A percentile compares a stretch with the other conserved stretches of the same genome.
phyloP scores from a whole-genome alignment of 2,329 filamentous ascomycete species.

The Zymoseptoria passerinii region DNA sequence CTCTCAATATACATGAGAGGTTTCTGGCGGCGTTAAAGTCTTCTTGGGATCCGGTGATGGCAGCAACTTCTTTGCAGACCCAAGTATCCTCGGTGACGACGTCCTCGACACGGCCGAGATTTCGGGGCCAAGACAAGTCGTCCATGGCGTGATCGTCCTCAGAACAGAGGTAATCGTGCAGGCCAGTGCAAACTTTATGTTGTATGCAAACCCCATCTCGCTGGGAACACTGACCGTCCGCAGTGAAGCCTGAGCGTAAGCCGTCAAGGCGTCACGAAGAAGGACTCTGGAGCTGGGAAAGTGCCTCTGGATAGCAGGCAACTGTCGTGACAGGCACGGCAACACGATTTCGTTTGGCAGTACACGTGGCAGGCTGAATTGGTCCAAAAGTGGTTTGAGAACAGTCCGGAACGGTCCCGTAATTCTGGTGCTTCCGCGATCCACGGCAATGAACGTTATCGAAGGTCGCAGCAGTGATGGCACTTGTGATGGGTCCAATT shows the following conservation, averaged over 20 bases:
- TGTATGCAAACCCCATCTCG: neutral
- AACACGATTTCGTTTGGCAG: neutral
- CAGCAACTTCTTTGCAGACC: conserved; percentile 5
- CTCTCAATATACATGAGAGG: conserved; percentile 3
- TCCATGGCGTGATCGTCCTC: neutral
- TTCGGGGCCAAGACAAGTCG: conserved; percentile 2
- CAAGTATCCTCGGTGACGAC: conserved; percentile 2
- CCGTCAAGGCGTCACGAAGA: neutral
- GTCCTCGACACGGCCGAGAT: conserved; percentile 4
- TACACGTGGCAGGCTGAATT: neutral
- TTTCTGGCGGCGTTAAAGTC: neutral
- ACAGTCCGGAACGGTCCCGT: neutral
- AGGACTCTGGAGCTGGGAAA: conserved; percentile 1
- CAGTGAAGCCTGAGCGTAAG: conserved; percentile 4
- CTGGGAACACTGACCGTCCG: conserved; percentile 3
- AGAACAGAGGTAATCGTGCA: neutral
- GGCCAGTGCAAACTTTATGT: neutral
- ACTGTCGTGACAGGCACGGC: conserved; percentile 4
- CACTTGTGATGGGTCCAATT: neutral
- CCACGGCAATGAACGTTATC: neutral
- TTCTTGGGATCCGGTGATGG: conserved; percentile 2
- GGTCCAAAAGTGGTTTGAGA: neutral
- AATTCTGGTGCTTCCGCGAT: neutral
- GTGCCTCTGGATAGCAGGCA: conserved; percentile 2
- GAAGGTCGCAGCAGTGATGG: neutral